Conservation (phyloP, 1,284 basidiomycete species). For the Naganishia cerealis region DNA sequence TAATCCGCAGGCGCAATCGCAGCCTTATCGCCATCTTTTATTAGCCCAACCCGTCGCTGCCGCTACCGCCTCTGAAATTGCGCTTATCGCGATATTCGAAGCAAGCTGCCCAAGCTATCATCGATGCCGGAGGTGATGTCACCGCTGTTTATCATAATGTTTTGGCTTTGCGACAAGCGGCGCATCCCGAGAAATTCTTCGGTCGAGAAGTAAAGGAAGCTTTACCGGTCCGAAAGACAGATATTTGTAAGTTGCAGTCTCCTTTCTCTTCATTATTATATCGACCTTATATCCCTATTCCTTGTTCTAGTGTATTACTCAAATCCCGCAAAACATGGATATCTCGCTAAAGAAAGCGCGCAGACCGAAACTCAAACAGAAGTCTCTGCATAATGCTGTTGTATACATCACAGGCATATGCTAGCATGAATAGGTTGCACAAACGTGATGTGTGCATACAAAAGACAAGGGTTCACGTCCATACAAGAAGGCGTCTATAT, state of each 20-base stretch:
- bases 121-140: conserved; percentile 76
- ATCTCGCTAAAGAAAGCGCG: conserved; percentile 44
- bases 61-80: conserved; percentile 70
- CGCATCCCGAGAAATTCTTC: conserved; percentile 60
- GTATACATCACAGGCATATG: background rate
- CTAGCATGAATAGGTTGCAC: background rate
- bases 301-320: conserved; percentile 52
- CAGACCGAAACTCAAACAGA: background rate
- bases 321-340: conserved; percentile 52
- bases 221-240: conserved; percentile 75
- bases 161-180: conserved; percentile 75
- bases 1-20: conserved; percentile 6
- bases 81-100: conserved; percentile 81
- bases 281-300: conserved; percentile 34
- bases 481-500: background rate
- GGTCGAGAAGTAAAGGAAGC: conserved; percentile 68
- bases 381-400: background rate
- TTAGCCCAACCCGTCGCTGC: conserved; percentile 59
- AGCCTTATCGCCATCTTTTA: conserved; percentile 21
- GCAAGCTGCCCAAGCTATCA: conserved; percentile 79
- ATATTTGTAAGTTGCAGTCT: conserved; percentile 67
- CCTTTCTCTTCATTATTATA: conserved; percentile 27
- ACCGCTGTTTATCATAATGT: conserved; percentile 91
- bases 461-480: background rate
- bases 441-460: background rate